Percentiles rank a stretch among this genome's conserved stretches.
Evolutionary conservation across 768 basidiomycete species (phyloP).

Genomic region (Psilocybe tampanensis): DNA sequence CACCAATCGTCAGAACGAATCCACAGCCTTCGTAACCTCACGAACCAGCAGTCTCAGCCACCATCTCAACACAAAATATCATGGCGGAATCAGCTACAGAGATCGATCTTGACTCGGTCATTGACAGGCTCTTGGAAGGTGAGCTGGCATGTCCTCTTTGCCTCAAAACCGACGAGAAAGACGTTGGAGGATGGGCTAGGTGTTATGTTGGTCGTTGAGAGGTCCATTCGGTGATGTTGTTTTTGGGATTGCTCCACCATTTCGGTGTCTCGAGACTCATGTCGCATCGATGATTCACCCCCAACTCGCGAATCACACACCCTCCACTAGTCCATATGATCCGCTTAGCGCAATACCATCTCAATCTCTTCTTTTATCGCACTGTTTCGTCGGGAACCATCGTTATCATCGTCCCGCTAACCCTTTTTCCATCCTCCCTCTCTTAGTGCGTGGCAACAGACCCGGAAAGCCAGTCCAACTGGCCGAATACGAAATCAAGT

Average conservation of each 20-base stretch:
- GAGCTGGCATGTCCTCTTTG: constrained; percentile 25
- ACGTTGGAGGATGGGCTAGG: background rate
- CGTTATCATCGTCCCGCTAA: constrained; percentile 19
- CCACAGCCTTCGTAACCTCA: constrained; percentile 5
- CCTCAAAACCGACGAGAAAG: background rate
- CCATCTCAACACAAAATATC: constrained; percentile 15
- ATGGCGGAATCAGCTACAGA: constrained; percentile 87
- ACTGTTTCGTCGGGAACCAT: constrained; percentile 3
- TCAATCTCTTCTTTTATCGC: constrained; percentile 2
- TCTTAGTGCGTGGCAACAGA: constrained; percentile 88
- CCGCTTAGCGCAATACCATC: background rate
- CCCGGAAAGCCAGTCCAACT: constrained; percentile 98
- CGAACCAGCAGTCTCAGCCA: constrained; percentile 5
- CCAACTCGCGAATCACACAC: background rate
- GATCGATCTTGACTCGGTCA: constrained; percentile 99
- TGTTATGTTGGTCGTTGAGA: background rate
- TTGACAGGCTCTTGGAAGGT: constrained; percentile 98
- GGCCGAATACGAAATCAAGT: constrained; percentile 99
- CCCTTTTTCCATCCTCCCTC: constrained; percentile 26
- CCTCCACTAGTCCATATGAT: background rate
- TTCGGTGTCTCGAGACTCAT: constrained; percentile 5
- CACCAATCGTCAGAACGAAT: constrained; percentile 13
- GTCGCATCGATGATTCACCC: constrained; percentile 23
- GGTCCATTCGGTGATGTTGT: background rate
- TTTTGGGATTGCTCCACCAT: background rate